Evolutionary conservation across 495 filamentous ascomycete genomes (phyloP).

Genomic region (Penicillium roqueforti): DNA sequence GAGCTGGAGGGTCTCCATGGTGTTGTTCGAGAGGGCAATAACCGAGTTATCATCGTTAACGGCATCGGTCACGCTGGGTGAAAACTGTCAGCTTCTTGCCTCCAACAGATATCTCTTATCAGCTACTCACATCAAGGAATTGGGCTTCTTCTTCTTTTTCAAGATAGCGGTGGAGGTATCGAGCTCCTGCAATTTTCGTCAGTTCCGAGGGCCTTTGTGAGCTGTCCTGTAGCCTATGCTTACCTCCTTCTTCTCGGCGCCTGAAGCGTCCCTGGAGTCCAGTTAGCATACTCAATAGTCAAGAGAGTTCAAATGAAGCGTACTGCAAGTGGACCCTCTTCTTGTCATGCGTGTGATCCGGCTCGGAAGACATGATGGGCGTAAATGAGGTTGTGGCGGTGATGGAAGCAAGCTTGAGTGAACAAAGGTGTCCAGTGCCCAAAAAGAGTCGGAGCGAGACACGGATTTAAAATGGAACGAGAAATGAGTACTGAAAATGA

Average conservation of each 20-base stretch:
- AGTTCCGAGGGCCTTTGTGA: constrained; percentile 20
- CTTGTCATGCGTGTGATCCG: constrained; percentile 69
- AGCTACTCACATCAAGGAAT: constrained; percentile 82
- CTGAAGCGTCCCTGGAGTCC: constrained; percentile 72
- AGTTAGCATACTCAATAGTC: constrained; percentile 33
- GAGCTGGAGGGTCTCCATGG: constrained; percentile 96
- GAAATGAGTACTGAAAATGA: constrained; percentile 16
- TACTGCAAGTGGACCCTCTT: constrained; percentile 91
- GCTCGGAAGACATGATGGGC: constrained; percentile 48
- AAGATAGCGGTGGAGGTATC: constrained; percentile 96
- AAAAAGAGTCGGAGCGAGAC: constrained; percentile 11
- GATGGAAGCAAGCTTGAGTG: constrained; percentile 23
- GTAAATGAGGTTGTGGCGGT: constrained; percentile 25
- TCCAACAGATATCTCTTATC: not conserved
- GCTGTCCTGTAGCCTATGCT: constrained; percentile 23
- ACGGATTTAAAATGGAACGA: not conserved
- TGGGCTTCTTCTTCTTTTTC: constrained; percentile 99
- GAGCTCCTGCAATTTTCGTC: constrained; percentile 58
- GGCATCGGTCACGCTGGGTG: constrained; percentile 86
- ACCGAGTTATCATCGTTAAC: constrained; percentile 99
- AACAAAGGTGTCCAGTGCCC: constrained; percentile 17
- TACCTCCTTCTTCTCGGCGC: constrained; percentile 82
- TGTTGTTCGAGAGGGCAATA: constrained; percentile 96
- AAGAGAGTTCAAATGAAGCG: constrained; percentile 26
- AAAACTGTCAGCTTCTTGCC: constrained; percentile 33